Percentiles rank a stretch among this genome's conserved stretches.
These are phyloP conservation scores for Colletotrichum truncatum DNA, from an alignment of 2,329 filamentous ascomycete species.

Conservation along the genomic window DNA sequence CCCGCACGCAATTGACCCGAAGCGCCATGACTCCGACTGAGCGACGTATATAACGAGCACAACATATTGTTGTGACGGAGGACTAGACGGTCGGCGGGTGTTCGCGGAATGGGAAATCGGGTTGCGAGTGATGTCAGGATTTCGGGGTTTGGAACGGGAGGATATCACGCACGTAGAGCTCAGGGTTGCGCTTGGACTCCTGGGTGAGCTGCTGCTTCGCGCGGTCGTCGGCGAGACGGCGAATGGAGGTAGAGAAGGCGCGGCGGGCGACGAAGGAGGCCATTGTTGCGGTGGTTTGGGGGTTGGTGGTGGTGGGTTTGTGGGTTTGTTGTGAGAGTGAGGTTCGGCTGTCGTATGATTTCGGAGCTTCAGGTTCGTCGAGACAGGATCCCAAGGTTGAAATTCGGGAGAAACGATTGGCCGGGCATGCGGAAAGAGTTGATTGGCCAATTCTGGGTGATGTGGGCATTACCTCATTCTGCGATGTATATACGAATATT, in stretches of 20 bases:
- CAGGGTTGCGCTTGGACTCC: slow-evolving; percentile 65
- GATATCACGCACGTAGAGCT: slow-evolving; percentile 52
- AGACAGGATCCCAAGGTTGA: slow-evolving; percentile 13
- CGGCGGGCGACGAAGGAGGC: slow-evolving; percentile 65
- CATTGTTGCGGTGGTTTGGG: slow-evolving; percentile 52
- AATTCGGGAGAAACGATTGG: slow-evolving; percentile 33
- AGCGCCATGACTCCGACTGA: neutral
- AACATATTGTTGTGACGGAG: neutral
- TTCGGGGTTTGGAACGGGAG: slow-evolving; percentile 1
- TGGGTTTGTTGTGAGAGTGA: slow-evolving; percentile 22
- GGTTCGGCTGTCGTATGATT: slow-evolving; percentile 31
- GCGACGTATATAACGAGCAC: neutral
- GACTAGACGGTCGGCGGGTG: neutral
- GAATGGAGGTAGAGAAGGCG: slow-evolving; percentile 62
- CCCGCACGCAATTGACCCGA: neutral
- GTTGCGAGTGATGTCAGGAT: slow-evolving; percentile 7
- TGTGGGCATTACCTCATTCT: slow-evolving; percentile 30
- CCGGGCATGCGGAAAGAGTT: neutral
- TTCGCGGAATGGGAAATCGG: slow-evolving; percentile 5
- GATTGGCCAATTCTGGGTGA: slow-evolving; percentile 28
- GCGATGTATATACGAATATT: neutral
- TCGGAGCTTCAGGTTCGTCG: slow-evolving; percentile 29
- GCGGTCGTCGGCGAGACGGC: slow-evolving; percentile 54
- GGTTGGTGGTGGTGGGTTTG: slow-evolving; percentile 26
- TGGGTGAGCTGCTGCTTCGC: slow-evolving; percentile 60